These are phyloP conservation scores for Gigaspora rosea DNA, from an alignment of 192 early-diverging fungal genomes.

Conservation along the genomic window DNA sequence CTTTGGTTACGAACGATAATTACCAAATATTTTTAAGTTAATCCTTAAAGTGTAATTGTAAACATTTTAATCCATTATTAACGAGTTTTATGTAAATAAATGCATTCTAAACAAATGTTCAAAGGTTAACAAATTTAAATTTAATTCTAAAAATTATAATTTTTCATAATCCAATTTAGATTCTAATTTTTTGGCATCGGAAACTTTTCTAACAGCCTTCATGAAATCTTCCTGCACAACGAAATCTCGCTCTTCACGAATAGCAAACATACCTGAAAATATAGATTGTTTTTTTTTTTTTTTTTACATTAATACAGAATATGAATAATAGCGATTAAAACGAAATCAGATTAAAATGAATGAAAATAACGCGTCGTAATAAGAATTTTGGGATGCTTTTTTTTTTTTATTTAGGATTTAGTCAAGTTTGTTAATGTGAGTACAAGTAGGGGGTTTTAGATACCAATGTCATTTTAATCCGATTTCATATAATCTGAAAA, in stretches of 20 bases:
- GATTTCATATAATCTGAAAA: too few relatives aligned
- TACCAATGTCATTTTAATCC: too few relatives aligned
- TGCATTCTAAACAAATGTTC: neutral
- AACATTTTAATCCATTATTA: neutral
- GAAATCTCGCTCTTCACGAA: constrained; percentile 98
- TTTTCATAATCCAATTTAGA: constrained; percentile 89
- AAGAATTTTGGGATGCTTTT: too few relatives aligned
- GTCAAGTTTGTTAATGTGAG: too few relatives aligned
- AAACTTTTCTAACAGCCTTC: constrained; percentile 99
- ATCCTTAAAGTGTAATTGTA: too few relatives aligned
- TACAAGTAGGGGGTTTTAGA: too few relatives aligned
- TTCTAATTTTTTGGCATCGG: constrained; percentile 94
- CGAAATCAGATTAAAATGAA: too few relatives aligned
- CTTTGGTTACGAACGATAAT: too few relatives aligned
- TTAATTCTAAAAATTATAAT: constrained; percentile 49
- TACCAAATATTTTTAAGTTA: too few relatives aligned
- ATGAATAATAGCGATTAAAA: neutral
- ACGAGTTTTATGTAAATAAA: neutral
- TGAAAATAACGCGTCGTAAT: too few relatives aligned
- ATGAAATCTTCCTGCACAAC: constrained; percentile 99
- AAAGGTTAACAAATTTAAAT: neutral
- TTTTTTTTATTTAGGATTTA: too few relatives aligned
- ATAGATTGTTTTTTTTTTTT: neutral
- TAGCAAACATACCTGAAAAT: constrained; percentile 94
- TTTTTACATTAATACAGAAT: neutral